phyloP scores from a whole-genome alignment of 768 basidiomycete genomes.

The Rhodotorula toruloides region DNA sequence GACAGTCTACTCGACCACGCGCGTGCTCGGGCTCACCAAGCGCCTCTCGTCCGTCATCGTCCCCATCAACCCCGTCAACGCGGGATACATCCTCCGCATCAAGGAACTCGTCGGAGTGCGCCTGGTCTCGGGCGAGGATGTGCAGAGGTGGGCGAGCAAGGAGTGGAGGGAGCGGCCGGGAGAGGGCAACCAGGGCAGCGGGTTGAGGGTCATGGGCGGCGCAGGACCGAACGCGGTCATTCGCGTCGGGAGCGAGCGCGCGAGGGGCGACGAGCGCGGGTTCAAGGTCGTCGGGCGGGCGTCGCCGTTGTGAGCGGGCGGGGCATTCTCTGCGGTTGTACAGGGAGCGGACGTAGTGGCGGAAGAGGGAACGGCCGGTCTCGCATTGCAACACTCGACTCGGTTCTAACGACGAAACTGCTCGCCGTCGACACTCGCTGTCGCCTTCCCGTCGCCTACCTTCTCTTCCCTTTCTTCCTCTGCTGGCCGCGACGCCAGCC shows the following conservation, averaged over 20 bases:
- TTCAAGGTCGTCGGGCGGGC: constrained; percentile 15
- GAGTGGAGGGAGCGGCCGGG: constrained; percentile 29
- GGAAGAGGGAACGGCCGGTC: too few relatives aligned
- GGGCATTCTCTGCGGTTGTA: too few relatives aligned
- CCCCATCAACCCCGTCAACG: constrained; percentile 19
- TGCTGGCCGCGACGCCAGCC: too few relatives aligned
- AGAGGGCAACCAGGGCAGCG: constrained; percentile 23
- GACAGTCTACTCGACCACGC: neutral
- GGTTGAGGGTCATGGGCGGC: constrained; percentile 7
- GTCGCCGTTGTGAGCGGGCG: too few relatives aligned
- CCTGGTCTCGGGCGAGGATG: neutral
- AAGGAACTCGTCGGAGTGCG: constrained; percentile 35
- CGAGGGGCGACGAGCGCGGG: constrained; percentile 34
- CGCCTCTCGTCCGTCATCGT: constrained; percentile 33
- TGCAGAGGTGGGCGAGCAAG: neutral
- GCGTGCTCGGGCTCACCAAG: constrained; percentile 31
- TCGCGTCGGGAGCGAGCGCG: constrained; percentile 33
- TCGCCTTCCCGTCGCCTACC: too few relatives aligned
- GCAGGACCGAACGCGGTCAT: constrained; percentile 6
- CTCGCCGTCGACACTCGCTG: too few relatives aligned
- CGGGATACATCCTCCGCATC: constrained; percentile 27
- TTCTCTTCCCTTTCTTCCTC: too few relatives aligned
- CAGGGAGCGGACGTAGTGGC: too few relatives aligned
- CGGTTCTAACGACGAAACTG: too few relatives aligned
- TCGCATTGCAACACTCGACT: too few relatives aligned